A percentile compares a stretch with the other conserved stretches of the same genome.
Conservation (phyloP, 805 yeast genomes). For the Zygosaccharomyces bailii region DNA sequence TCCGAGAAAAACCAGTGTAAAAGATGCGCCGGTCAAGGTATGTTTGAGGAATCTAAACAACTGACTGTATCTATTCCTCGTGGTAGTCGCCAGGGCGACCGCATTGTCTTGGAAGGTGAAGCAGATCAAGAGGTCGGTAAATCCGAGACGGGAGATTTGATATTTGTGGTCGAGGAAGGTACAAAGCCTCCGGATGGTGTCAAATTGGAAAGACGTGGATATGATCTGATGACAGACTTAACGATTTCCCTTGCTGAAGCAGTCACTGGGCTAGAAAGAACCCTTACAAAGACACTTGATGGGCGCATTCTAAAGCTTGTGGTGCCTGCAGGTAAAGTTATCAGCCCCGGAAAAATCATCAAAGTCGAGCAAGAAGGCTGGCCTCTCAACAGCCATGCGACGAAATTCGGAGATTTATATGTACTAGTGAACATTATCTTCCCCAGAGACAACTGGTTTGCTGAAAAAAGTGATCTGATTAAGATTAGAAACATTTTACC, state of each 20-base stretch:
- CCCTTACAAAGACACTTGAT: constrained; percentile 70
- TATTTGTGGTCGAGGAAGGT: constrained; percentile 54
- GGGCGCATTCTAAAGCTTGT: constrained; percentile 65
- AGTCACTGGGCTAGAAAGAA: constrained; percentile 72
- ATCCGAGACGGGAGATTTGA: constrained; percentile 67
- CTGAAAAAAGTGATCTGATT: constrained; percentile 62
- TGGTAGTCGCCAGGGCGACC: constrained; percentile 65
- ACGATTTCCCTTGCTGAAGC: constrained; percentile 73
- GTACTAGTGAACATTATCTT: constrained; percentile 70
- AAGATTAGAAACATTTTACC: constrained; percentile 58
- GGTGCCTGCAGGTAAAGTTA: constrained; percentile 73
- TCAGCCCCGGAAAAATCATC: constrained; percentile 70
- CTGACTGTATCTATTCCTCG: constrained; percentile 72
- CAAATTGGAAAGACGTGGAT: constrained; percentile 52
- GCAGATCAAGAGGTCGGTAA: constrained; percentile 77
- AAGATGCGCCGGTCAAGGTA: constrained; percentile 64
- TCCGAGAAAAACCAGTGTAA: constrained; percentile 66
- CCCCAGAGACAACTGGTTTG: constrained; percentile 81
- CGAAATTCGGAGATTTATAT: constrained; percentile 62
- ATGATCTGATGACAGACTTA: constrained; percentile 61
- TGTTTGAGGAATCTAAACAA: constrained; percentile 61
- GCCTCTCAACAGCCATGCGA: constrained; percentile 51
- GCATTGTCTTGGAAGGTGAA: constrained; percentile 58
- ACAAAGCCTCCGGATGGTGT: constrained; percentile 36
- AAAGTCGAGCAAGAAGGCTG: constrained; percentile 74